These are phyloP conservation scores for Taphrina wiesneri DNA, from an alignment of 1,139 yeast genomes.

Conservation along the genomic window DNA sequence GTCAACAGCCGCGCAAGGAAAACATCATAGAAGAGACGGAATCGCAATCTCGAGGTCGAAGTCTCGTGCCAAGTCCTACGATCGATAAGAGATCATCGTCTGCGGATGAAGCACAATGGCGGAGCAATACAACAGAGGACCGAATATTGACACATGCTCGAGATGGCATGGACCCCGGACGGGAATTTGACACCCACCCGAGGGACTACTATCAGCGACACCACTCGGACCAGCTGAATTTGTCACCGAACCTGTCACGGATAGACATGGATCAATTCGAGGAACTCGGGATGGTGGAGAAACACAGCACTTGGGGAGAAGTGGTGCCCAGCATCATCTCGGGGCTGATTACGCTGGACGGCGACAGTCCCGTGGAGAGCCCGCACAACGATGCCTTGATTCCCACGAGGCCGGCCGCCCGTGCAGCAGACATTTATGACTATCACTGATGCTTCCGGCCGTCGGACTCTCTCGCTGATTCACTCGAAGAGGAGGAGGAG, in stretches of 20 bases:
- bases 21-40: not conserved
- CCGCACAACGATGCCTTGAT: not conserved
- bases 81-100: conserved; percentile 11
- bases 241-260: not conserved
- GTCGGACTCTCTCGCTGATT: too few species aligned
- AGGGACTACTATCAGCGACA: not conserved
- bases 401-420: not conserved
- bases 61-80: conserved; percentile 3
- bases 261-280: not conserved
- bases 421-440: too few species aligned
- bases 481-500: too few species aligned
- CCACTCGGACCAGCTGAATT: conserved; percentile 7
- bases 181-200: conserved; percentile 12
- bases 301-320: not conserved
- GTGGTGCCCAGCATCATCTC: conserved; percentile 7
- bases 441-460: too few species aligned
- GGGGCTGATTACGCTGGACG: not conserved
- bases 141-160: conserved; percentile 18
- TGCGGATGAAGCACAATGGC: conserved; percentile 8
- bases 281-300: not conserved
- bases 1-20: not conserved
- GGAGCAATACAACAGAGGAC: conserved; percentile 11
- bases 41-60: not conserved
- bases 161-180: conserved; percentile 19
- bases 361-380: not conserved